These are phyloP conservation scores for Podospora fimiseda DNA, from an alignment of 495 filamentous ascomycete genomes.

Conservation along the genomic window DNA sequence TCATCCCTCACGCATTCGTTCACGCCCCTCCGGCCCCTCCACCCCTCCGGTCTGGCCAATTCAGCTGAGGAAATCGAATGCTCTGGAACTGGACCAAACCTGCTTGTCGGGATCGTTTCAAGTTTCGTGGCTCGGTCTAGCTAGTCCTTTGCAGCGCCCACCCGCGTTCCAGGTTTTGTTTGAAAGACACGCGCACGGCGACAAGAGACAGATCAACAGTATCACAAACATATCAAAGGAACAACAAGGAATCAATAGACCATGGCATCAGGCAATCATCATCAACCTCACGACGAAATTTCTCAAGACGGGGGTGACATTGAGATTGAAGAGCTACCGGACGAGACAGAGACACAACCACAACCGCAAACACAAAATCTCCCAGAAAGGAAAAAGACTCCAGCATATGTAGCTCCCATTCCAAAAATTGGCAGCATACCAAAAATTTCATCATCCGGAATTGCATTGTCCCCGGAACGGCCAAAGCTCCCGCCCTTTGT, in stretches of 20 bases:
- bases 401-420: conserved; percentile 30
- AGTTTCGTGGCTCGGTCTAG: background rate
- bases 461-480: conserved; percentile 12
- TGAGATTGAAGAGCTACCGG: background rate
- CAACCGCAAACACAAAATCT: background rate
- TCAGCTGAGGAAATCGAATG: background rate
- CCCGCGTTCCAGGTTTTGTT: too few species aligned
- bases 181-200: too few species aligned
- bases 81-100: background rate
- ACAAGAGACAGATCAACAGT: background rate
- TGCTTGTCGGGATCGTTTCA: background rate
- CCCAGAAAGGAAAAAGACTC: conserved; percentile 14
- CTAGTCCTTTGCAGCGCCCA: too few species aligned
- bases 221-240: background rate
- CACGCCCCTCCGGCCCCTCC: background rate
- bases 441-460: conserved; percentile 14
- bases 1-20: background rate
- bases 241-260: background rate
- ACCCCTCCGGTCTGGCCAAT: background rate
- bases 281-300: background rate
- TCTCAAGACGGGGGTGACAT: background rate
- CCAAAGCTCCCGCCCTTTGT: conserved; percentile 28
- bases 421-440: conserved; percentile 25
- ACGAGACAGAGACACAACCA: background rate
- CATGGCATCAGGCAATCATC: background rate